phyloP scores from a whole-genome alignment of 441 rosid genomes.

The Pelargonium myrrhifolium region DNA sequence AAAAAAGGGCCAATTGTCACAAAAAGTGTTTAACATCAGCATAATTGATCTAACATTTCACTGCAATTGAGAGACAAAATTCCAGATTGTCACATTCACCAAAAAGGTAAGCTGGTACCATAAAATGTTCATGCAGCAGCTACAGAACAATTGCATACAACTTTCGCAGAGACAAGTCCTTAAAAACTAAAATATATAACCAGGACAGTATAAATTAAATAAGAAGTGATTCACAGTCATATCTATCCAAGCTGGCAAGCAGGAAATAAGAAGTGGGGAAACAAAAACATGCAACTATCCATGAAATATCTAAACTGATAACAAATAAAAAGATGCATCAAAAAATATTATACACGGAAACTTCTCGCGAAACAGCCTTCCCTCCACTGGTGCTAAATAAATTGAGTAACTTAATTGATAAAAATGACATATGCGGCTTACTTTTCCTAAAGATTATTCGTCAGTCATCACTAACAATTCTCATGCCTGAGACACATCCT shows the following conservation, averaged over 20 bases:
- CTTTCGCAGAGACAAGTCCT: not conserved
- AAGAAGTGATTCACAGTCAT: not conserved
- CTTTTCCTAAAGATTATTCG: not conserved
- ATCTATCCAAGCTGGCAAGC: not conserved
- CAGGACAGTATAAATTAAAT: not conserved
- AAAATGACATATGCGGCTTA: not conserved
- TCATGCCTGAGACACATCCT: not conserved
- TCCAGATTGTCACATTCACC: not conserved
- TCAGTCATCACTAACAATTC: not conserved
- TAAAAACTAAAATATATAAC: not conserved
- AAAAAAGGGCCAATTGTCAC: too few species aligned
- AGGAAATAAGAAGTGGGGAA: not conserved
- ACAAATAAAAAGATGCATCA: not conserved
- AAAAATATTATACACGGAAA: not conserved
- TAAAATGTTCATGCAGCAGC: not conserved
- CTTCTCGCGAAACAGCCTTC: not conserved
- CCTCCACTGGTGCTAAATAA: not conserved
- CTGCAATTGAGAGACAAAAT: not conserved
- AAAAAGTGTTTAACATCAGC: not conserved
- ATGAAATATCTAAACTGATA: constrained; percentile 1
- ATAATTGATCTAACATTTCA: not conserved
- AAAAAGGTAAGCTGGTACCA: not conserved
- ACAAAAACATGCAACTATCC: not conserved
- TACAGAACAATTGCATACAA: not conserved
- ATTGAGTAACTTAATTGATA: not conserved